phyloP scores from a whole-genome alignment of 495 filamentous ascomycete species.

The Xylaria intraflava region DNA sequence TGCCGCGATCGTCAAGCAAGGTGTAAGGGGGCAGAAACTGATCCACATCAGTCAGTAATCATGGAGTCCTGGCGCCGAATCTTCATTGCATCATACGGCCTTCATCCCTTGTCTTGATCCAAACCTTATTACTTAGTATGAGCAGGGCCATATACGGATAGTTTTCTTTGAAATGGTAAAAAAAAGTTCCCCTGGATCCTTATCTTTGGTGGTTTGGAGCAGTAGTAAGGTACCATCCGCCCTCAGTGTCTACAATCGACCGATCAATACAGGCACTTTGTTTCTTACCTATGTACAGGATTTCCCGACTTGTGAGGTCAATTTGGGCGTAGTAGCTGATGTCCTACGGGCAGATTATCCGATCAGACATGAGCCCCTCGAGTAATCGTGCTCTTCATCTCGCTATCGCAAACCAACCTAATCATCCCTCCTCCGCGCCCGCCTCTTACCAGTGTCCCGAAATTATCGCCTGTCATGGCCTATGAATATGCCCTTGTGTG shows the following conservation, averaged over 20 bases:
- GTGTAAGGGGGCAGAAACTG: neutral
- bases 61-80: neutral
- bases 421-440: neutral
- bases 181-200: too few species aligned
- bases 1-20: neutral
- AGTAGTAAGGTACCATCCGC: too few species aligned
- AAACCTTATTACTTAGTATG: slow-evolving; percentile 3
- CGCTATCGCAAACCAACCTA: neutral
- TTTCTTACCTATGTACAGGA: too few species aligned
- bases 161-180: too few species aligned
- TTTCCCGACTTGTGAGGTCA: too few species aligned
- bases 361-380: neutral
- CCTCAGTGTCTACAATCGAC: too few species aligned
- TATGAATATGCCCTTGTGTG: slow-evolving; percentile 63
- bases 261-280: too few species aligned
- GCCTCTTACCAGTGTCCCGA: too few species aligned
- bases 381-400: neutral
- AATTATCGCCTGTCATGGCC: slow-evolving; percentile 44
- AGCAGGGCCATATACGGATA: too few species aligned
- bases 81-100: slow-evolving; percentile 1
- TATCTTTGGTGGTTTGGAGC: too few species aligned
- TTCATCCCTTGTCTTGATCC: neutral
- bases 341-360: too few species aligned
- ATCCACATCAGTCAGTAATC: slow-evolving; percentile 5
- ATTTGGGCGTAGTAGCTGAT: too few species aligned